These are phyloP conservation scores for Nyssa sinensis DNA, from an alignment of 148 eudicot species.

Conservation along the genomic window DNA sequence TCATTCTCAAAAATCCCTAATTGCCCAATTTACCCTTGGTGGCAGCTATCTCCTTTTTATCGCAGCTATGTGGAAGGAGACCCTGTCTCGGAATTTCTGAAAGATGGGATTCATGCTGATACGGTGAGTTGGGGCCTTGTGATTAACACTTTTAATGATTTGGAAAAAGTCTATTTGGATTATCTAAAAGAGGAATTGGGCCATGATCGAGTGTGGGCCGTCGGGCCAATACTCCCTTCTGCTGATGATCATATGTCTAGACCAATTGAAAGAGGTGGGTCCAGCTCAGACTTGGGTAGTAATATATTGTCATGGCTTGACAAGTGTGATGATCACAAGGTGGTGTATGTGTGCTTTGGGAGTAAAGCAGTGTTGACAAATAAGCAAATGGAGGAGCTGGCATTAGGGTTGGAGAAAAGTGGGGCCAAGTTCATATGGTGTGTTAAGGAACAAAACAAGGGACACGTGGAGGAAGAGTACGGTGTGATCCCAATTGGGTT, in stretches of 20 bases:
- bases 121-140: conserved; percentile 26
- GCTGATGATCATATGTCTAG: neutral
- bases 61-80: conserved; percentile 31
- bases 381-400: conserved; percentile 35
- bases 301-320: conserved; percentile 42
- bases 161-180: conserved; percentile 31
- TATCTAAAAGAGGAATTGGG: conserved; percentile 23
- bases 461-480: conserved; percentile 18
- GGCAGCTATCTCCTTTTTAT: conserved; percentile 38
- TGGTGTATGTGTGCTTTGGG: conserved; percentile 55
- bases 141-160: conserved; percentile 32
- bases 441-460: conserved; percentile 22
- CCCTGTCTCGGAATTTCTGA: conserved; percentile 28
- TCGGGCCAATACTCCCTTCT: conserved; percentile 34
- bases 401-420: conserved; percentile 40
- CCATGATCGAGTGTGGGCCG: conserved; percentile 34
- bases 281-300: conserved; percentile 13
- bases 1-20: conserved; percentile 22
- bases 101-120: conserved; percentile 9
- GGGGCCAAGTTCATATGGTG: conserved; percentile 37
- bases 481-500: conserved; percentile 39
- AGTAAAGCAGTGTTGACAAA: conserved; percentile 40
- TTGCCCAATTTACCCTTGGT: conserved; percentile 33
- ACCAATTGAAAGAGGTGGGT: conserved; percentile 17
- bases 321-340: conserved; percentile 22